Conservation (phyloP, 2,329 filamentous ascomycete genomes). For the Ceratocystis papillata region DNA sequence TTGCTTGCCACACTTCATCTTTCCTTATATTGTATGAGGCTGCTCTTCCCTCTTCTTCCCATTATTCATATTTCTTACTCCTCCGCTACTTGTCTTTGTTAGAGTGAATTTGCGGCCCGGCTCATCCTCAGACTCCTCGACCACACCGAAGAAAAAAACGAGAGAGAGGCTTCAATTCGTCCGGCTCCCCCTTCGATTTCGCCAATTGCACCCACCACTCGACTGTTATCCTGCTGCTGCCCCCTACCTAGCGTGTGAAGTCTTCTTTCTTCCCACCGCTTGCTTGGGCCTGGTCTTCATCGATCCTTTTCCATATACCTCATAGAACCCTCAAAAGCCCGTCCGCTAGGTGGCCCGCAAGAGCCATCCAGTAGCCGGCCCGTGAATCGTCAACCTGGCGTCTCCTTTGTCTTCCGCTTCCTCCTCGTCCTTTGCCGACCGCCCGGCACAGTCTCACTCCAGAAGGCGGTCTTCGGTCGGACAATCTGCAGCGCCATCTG, state of each 20-base stretch:
- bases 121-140: not conserved
- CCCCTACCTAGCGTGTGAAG: conserved; percentile 1
- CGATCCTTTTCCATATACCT: not conserved
- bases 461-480: conserved; percentile 41
- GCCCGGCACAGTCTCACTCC: conserved; percentile 40
- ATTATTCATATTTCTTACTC: not conserved
- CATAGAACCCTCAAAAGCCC: conserved; percentile 19
- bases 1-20: not conserved
- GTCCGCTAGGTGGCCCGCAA: conserved; percentile 23
- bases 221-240: not conserved
- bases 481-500: conserved; percentile 31
- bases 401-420: conserved; percentile 33
- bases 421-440: conserved; percentile 46
- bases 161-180: not conserved
- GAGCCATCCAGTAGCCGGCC: conserved; percentile 24
- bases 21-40: not conserved
- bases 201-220: not conserved
- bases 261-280: not conserved
- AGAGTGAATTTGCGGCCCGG: not conserved
- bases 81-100: not conserved
- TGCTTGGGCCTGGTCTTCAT: not conserved
- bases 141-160: not conserved
- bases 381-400: conserved; percentile 23
- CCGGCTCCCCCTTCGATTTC: not conserved
- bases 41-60: not conserved